phyloP scores from a whole-genome alignment of 2,329 filamentous ascomycete species.

The Penicillium oxalicum region DNA sequence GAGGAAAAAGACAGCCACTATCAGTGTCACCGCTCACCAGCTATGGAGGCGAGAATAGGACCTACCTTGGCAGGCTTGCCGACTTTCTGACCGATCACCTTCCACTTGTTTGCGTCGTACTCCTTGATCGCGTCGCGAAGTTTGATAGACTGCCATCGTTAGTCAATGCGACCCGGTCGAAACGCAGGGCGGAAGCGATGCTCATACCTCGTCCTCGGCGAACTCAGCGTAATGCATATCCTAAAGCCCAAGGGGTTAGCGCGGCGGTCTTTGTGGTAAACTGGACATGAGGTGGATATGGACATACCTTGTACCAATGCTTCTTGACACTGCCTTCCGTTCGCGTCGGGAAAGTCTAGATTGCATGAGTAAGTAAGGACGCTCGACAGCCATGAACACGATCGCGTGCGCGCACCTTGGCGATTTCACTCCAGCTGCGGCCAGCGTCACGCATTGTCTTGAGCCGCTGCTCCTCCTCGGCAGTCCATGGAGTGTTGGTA shows the following conservation, averaged over 20 bases:
- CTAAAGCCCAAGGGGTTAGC: constrained; percentile 41
- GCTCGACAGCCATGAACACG: not conserved
- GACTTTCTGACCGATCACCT: constrained; percentile 91
- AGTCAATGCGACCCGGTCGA: constrained; percentile 1
- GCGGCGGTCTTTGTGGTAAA: not conserved
- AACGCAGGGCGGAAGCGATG: too few species aligned
- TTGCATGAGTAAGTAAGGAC: constrained; percentile 4
- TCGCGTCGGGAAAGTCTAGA: constrained; percentile 77
- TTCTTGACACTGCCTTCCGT: constrained; percentile 99
- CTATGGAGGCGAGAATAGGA: not conserved
- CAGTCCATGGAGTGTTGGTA: constrained; percentile 98
- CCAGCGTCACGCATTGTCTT: constrained; percentile 92
- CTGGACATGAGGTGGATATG: too few species aligned
- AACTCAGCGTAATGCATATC: constrained; percentile 99
- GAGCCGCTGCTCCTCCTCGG: constrained; percentile 82
- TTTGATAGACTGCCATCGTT: constrained; percentile 33
- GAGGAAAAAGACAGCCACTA: constrained; percentile 13
- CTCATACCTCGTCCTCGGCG: constrained; percentile 81
- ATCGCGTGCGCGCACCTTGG: constrained; percentile 63
- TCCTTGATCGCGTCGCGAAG: constrained; percentile 94
- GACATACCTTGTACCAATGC: constrained; percentile 91
- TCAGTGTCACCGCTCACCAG: not conserved
- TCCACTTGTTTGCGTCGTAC: constrained; percentile 98
- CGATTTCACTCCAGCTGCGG: constrained; percentile 95
- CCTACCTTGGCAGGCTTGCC: constrained; percentile 90